Evolutionary conservation across 768 basidiomycete genomes (phyloP), one percentile per base, ranked within the genome.

Genomic region (Steccherinum ochraceum): DNA sequence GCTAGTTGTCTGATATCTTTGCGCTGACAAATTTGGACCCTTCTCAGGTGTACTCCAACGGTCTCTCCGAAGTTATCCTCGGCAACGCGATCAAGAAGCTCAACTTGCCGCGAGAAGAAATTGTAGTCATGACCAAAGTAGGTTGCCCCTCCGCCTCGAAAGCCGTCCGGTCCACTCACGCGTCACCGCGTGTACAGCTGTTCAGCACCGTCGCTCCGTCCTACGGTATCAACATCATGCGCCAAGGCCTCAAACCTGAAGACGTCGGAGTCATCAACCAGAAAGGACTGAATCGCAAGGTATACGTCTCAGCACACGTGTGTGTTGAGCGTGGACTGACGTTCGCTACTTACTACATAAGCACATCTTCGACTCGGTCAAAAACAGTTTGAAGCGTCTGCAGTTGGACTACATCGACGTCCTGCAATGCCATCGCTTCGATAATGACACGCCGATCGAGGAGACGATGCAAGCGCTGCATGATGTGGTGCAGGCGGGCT

Each of bases 261-360:
- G 73, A 76, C 46, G 57, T 63, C 3, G 76, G 77, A 13, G 77
- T 72, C 52, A 72, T 75, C 46, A 81, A 79, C 53, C 71, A 76
- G 52, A 57, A 65, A 24, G 78, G 77, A 2, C 54, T 75, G 20
- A 71, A 67, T 46, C 69, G 78, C 53, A 79, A 76, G 64, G 69
- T 65, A 24, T 30, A 50, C n/a, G n/a, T n/a, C n/a, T n/a, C n/a
- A n/a, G n/a, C n/a, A n/a, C n/a, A n/a, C n/a, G n/a, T n/a, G n/a
- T n/a, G n/a, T n/a, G n/a, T n/a, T n/a, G n/a, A n/a, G n/a, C n/a
- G n/a, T n/a, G n/a, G n/a, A n/a, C n/a, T n/a, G n/a, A n/a, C n/a
- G n/a, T n/a, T n/a, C n/a, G n/a, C n/a, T n/a, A n/a, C n/a, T n/a
- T n/a, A n/a, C n/a, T n/a, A n/a, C n/a, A n/a, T n/a, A n/a, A 77